Evolutionary conservation across 257 asterid species (phyloP).

Genomic region (Cruciata laevipes): DNA sequence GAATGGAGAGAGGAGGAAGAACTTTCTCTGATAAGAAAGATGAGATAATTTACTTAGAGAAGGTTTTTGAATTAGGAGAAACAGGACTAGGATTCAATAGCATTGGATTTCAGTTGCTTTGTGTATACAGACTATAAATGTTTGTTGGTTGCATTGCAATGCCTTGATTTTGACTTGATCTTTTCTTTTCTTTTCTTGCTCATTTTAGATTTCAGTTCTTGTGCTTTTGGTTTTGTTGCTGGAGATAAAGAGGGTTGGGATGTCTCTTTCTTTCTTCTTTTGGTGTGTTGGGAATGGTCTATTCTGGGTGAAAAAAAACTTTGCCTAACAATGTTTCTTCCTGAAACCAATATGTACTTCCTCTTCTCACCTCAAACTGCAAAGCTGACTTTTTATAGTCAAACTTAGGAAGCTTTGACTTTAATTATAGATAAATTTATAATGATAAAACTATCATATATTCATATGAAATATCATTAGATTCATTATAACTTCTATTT

Average conservation of each 20-base stretch:
- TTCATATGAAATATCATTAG: no score
- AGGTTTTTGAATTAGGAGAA: slow-evolving; percentile 26
- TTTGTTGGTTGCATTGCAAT: slow-evolving; percentile 19
- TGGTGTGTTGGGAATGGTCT: neutral
- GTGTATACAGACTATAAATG: slow-evolving; percentile 53
- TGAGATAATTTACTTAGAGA: slow-evolving; percentile 7
- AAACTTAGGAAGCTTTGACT: no score
- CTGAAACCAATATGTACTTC: no score
- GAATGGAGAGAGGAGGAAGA: neutral
- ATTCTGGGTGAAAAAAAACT: neutral
- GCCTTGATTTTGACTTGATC: slow-evolving; percentile 38
- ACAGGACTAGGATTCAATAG: slow-evolving; percentile 30
- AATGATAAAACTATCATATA: no score
- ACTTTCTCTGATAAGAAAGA: neutral
- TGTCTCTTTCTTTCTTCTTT: neutral
- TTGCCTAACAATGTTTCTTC: neutral
- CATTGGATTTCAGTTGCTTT: slow-evolving; percentile 23
- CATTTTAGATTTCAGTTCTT: slow-evolving; percentile 16
- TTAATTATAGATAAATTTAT: no score
- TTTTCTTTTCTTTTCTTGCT: slow-evolving; percentile 19
- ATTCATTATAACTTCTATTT: no score
- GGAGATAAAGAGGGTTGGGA: neutral
- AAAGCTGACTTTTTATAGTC: no score
- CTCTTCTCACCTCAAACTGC: no score
- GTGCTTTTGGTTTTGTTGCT: slow-evolving; percentile 14